Conservation (phyloP, 1,284 basidiomycete genomes). For the Ceratobasidium theobromae region DNA sequence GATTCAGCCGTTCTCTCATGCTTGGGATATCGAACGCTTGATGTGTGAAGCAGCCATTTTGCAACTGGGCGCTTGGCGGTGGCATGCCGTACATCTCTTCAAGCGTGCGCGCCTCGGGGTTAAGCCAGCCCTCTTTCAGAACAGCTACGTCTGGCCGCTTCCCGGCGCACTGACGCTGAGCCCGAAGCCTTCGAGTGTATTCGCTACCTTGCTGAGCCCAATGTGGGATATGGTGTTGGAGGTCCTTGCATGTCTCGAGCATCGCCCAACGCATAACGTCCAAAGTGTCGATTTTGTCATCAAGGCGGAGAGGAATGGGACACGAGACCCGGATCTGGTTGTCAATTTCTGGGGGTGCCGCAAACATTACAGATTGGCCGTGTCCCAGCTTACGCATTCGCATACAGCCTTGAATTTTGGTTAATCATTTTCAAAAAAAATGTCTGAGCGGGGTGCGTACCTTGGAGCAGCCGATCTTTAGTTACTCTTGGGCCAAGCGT, state of each 20-base stretch:
- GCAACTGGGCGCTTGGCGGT: not conserved
- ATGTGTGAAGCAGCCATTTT: not conserved
- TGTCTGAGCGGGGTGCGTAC: conserved; percentile 41
- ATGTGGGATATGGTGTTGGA: conserved; percentile 9
- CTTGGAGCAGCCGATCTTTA: conserved; percentile 59
- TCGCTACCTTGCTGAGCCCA: conserved; percentile 50
- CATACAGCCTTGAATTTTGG: conserved; percentile 48
- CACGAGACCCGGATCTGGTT: conserved; percentile 44
- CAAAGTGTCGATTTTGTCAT: not conserved
- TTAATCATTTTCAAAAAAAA: conserved; percentile 39
- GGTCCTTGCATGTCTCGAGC: conserved; percentile 24
- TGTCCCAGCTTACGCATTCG: conserved; percentile 56
- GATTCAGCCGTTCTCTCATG: conserved; percentile 40
- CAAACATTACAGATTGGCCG: conserved; percentile 55
- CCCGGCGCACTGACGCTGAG: conserved; percentile 22
- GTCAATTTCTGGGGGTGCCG: conserved; percentile 53
- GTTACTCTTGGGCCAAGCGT: conserved; percentile 57
- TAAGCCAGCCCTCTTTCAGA: conserved; percentile 45
- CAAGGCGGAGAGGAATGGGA: not conserved
- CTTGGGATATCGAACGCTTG: conserved; percentile 35
- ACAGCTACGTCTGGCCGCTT: not conserved
- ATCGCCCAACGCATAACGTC: conserved; percentile 31
- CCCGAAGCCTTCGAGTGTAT: conserved; percentile 43
- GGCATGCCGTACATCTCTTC: conserved; percentile 45
- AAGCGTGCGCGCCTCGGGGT: conserved; percentile 47